phyloP scores from a whole-genome alignment of 106 monocot genomes.

The Chionographis japonica region DNA sequence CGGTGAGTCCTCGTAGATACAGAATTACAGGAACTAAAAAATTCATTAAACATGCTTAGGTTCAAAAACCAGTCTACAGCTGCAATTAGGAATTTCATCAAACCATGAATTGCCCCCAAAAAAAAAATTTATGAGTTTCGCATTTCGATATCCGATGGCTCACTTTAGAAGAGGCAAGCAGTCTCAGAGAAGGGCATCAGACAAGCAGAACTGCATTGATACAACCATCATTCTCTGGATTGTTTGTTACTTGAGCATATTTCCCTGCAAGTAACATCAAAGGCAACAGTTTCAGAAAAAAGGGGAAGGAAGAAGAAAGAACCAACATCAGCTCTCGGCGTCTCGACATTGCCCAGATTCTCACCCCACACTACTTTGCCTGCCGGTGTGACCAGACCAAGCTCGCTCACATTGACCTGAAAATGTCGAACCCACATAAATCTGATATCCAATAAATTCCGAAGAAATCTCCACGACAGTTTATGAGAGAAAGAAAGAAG shows the following conservation, averaged over 20 bases:
- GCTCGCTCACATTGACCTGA: slow-evolving; percentile 98
- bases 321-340: background rate
- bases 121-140: too few relatives aligned
- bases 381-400: slow-evolving; percentile 85
- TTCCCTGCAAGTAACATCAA: slow-evolving; percentile 53
- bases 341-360: background rate
- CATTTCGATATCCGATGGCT: too few relatives aligned
- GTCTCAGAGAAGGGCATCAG: slow-evolving; percentile 2
- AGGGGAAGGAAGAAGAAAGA: background rate
- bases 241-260: slow-evolving; percentile 97
- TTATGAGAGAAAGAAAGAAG: too few relatives aligned
- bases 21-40: too few relatives aligned
- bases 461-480: too few relatives aligned
- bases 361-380: slow-evolving; percentile 99
- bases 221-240: slow-evolving; percentile 97
- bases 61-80: too few relatives aligned
- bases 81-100: too few relatives aligned
- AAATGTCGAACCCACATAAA: background rate
- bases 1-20: too few relatives aligned
- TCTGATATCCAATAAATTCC: too few relatives aligned
- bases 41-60: too few relatives aligned
- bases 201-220: slow-evolving; percentile 74
- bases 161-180: too few relatives aligned
- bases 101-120: too few relatives aligned
- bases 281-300: background rate